Base-by-base conservation (phyloP, 2,329 filamentous ascomycete species). In the Ophiocordyceps robertsii region DNA sequence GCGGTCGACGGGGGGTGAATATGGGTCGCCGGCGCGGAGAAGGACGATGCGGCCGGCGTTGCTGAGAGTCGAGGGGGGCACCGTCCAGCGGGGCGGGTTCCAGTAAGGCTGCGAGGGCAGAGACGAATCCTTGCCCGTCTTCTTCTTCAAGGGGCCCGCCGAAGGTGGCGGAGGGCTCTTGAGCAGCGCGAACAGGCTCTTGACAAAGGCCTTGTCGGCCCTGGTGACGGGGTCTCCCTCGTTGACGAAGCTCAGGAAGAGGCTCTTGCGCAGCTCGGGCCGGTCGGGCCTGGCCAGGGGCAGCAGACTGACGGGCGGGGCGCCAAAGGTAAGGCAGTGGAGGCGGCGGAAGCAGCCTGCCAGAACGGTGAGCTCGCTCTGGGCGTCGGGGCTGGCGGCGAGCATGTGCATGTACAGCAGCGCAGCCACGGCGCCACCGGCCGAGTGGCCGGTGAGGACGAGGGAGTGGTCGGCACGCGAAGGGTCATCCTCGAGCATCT, bases 271-370 rank as follows among this genome's bases (percentile, higher is more conserved):
- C 19, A 74, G 59, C 12, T 66, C 59, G 0, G 59, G 56, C 2
- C 59, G 59, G 5, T 68, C 51, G 0, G 82, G 79, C 49, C 75
- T 82, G 27, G 68, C 55, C 2, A 93, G 62, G 0, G 86, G 84
- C 1, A 83, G 67, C 1, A 88, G 68, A 17, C 79, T 82, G 2
- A 93, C 69, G 0, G 87, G 86, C 1, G 87, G 87, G 1, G 84
- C 73, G n/a, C 87, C 87, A 51, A 93, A 93, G 0, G 82, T 89
- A 35, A 93, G 67, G 61, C 87, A 94, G 60, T 94, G 86, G 3
- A 93, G 72, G 36, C 84, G 71, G 54, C 80, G 82, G 64, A 94
- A 92, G 59, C 70, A 80, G 2, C 70, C 70, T 0, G 82, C 79
- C 5, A 93, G 70, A 29, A 67, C 59, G 46, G 73, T 84, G 37